A percentile compares a stretch with the other conserved stretches of the same genome.
Evolutionary conservation across 1,284 basidiomycete species (phyloP).

Genomic region (Sutorius eximius): DNA sequence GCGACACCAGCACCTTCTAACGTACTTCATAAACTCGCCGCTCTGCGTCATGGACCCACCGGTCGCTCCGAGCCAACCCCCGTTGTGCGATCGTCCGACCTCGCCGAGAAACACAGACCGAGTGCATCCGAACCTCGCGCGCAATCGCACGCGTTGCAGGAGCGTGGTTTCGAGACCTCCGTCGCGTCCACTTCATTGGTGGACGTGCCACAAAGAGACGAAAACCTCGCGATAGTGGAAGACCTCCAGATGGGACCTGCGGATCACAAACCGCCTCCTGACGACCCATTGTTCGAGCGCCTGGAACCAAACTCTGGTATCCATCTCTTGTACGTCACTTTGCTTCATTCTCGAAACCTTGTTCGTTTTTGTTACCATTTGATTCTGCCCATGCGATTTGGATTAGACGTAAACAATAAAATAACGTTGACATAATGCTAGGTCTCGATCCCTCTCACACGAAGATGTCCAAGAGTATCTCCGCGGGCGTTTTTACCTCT

Average conservation of each 20-base stretch:
- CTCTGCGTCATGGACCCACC: conserved; percentile 20
- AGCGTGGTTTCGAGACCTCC: conserved; percentile 7
- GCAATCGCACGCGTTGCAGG: conserved; percentile 1
- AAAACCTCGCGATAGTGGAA: conserved; percentile 71
- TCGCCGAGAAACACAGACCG: conserved; percentile 21
- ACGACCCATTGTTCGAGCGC: conserved; percentile 72
- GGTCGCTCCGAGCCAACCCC: conserved; percentile 14
- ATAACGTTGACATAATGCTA: conserved; percentile 33
- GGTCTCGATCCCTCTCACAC: conserved; percentile 74
- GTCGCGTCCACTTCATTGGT: conserved; percentile 19
- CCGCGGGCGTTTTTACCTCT: conserved; percentile 80
- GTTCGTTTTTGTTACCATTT: not conserved
- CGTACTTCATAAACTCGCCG: conserved; percentile 30
- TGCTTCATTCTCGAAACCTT: conserved; percentile 3
- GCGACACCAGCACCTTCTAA: conserved; percentile 31
- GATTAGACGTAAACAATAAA: not conserved
- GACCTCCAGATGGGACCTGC: conserved; percentile 74
- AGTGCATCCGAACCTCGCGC: conserved; percentile 10
- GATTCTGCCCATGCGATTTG: not conserved
- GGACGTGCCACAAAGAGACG: conserved; percentile 49
- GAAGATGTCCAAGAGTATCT: conserved; percentile 82
- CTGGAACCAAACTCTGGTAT: conserved; percentile 90
- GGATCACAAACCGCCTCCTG: conserved; percentile 61
- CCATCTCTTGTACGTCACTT: conserved; percentile 64
- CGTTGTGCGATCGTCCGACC: conserved; percentile 23